These are phyloP conservation scores for Trichoderma brevicompactum DNA, from an alignment of 2,329 filamentous ascomycete species.

Conservation along the genomic window DNA sequence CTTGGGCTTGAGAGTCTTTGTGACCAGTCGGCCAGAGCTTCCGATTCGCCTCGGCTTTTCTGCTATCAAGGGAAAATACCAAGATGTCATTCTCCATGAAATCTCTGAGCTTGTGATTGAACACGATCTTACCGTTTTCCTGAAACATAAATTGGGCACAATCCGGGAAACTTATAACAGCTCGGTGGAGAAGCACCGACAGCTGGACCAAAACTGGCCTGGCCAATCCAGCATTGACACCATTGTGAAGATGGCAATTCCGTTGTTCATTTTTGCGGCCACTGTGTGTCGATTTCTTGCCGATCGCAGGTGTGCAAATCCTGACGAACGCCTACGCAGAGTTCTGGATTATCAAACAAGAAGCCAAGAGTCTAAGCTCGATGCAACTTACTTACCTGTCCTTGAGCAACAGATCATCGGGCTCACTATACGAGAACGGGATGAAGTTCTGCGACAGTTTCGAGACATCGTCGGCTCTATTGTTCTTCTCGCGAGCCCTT, in stretches of 20 bases:
- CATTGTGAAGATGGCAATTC: constrained; percentile 38
- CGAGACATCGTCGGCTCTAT: constrained; percentile 40
- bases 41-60: constrained; percentile 45
- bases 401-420: constrained; percentile 29
- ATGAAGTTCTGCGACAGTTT: constrained; percentile 35
- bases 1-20: constrained; percentile 40
- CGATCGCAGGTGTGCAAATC: constrained; percentile 30
- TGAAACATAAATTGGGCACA: neutral
- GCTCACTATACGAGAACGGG: neutral
- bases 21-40: constrained; percentile 50
- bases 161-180: constrained; percentile 14
- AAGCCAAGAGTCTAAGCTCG: constrained; percentile 28
- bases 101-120: neutral
- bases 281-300: constrained; percentile 41
- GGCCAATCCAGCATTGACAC: neutral
- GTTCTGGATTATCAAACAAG: constrained; percentile 34
- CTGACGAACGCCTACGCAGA: constrained; percentile 33
- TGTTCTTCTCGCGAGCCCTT: constrained; percentile 39
- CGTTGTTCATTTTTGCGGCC: constrained; percentile 45
- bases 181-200: neutral
- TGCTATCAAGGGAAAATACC: constrained; percentile 30
- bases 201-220: constrained; percentile 28
- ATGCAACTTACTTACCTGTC: constrained; percentile 32
- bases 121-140: neutral
- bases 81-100: neutral